These are phyloP conservation scores for Penicillium tannophilum DNA, from an alignment of 495 filamentous ascomycete species.

Conservation along the genomic window DNA sequence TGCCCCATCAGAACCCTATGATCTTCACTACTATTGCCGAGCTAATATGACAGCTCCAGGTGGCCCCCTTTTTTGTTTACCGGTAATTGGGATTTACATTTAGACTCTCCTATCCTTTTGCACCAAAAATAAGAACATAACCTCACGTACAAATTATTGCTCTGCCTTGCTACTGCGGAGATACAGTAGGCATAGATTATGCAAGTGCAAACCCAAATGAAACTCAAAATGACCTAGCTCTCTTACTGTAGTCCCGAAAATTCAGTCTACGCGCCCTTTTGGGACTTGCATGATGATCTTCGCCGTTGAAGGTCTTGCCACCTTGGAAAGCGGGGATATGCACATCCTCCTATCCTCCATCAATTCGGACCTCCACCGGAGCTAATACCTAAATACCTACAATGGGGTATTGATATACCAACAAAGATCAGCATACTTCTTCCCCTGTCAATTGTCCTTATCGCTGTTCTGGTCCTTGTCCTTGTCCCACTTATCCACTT, in stretches of 20 bases:
- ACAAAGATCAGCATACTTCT: neutral
- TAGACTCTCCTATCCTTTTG: neutral
- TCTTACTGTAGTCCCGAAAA: neutral
- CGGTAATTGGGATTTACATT: neutral
- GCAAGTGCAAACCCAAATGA: neutral
- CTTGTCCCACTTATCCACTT: neutral
- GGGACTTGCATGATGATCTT: slow-evolving; percentile 14
- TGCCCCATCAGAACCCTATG: neutral
- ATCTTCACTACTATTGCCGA: slow-evolving; percentile 6
- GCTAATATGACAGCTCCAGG: neutral
- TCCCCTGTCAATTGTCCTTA: neutral
- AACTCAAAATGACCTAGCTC: neutral
- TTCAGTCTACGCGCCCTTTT: slow-evolving; percentile 1
- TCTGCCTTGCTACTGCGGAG: too few species aligned
- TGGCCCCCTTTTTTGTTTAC: neutral
- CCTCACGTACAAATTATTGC: neutral
- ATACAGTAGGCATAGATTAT: neutral
- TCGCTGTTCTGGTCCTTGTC: neutral
- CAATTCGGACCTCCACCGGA: neutral
- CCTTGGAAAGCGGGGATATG: slow-evolving; percentile 5
- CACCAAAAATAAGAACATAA: slow-evolving; percentile 1
- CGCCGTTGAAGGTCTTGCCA: slow-evolving; percentile 15
- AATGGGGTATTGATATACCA: neutral
- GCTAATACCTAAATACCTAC: neutral
- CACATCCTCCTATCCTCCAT: neutral